Evolutionary conservation across 108 stramenopile species (phyloP).

Genomic region (Nannochloropsis salina): DNA sequence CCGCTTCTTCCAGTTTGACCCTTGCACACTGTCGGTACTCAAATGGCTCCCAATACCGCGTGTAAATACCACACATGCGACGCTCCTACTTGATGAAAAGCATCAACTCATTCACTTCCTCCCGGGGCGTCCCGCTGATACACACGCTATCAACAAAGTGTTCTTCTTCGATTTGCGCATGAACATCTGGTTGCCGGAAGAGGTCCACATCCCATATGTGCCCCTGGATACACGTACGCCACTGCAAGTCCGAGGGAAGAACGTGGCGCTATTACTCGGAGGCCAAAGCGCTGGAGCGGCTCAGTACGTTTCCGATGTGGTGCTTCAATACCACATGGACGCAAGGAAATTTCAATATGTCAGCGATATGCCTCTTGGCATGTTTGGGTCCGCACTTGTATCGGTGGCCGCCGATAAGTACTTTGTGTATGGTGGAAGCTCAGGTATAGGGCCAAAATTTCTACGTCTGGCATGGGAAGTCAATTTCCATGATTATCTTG

Average conservation of each 20-base stretch:
- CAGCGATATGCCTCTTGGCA: conserved; percentile 5
- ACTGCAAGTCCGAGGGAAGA: background rate
- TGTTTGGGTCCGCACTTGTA: conserved; percentile 5
- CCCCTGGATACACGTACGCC: conserved; percentile 3
- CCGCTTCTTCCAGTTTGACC: conserved; percentile 5
- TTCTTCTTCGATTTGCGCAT: background rate
- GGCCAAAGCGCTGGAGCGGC: background rate
- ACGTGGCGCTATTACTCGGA: conserved; percentile 11
- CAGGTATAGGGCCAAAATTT: conserved; percentile 4
- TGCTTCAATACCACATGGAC: conserved; percentile 12
- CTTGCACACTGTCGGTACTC: background rate
- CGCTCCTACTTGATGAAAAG: background rate
- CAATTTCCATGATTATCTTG: conserved; percentile 13
- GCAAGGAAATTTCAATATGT: background rate
- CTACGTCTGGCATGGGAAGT: conserved; percentile 11
- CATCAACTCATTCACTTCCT: background rate
- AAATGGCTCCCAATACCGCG: conserved; percentile 11
- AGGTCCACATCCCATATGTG: conserved; percentile 5
- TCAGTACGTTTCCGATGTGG: background rate
- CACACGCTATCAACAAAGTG: background rate
- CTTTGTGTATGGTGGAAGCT: conserved; percentile 12
- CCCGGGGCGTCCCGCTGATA: background rate
- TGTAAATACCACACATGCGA: conserved; percentile 5
- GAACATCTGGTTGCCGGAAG: conserved; percentile 11
- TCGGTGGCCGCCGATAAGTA: conserved; percentile 4